Percentiles rank a stretch among this genome's conserved stretches.
phyloP scores from a whole-genome alignment of 1,139 yeast species.

The Yamadazyma songkhlaensis region DNA sequence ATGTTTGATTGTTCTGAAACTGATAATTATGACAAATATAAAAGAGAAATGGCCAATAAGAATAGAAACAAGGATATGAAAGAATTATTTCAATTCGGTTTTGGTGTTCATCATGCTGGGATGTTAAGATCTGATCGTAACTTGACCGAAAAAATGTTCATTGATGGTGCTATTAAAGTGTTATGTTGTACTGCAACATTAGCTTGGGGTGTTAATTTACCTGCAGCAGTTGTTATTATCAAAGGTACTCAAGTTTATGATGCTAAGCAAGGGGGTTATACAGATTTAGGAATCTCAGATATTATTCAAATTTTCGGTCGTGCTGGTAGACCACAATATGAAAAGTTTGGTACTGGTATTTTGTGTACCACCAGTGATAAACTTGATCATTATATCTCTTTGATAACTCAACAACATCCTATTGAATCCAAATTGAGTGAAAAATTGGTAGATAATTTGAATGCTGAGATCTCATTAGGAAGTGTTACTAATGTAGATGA shows the following conservation, averaged over 20 bases:
- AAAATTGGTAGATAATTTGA: conserved; percentile 83
- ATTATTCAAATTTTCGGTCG: conserved; percentile 98
- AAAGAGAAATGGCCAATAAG: conserved; percentile 63
- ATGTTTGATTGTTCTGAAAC: conserved; percentile 62
- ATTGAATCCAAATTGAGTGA: conserved; percentile 82
- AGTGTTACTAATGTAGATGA: conserved; percentile 94
- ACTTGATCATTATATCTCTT: conserved; percentile 80
- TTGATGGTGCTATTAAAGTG: conserved; percentile 82
- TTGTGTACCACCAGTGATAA: conserved; percentile 80
- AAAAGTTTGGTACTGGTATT: conserved; percentile 88
- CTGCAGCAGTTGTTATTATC: conserved; percentile 95
- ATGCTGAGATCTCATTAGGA: conserved; percentile 94
- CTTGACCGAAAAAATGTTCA: conserved; percentile 82
- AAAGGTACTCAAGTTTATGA: conserved; percentile 97
- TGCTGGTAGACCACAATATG: conserved; percentile 98
- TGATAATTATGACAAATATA: conserved; percentile 44
- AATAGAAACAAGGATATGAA: conserved; percentile 76
- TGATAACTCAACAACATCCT: conserved; percentile 93
- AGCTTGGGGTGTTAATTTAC: conserved; percentile 99
- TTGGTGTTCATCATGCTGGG: conserved; percentile 98
- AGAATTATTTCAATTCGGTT: conserved; percentile 78
- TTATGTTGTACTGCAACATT: conserved; percentile 95
- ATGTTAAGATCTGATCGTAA: conserved; percentile 91
- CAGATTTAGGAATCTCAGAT: conserved; percentile 92
- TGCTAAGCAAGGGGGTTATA: conserved; percentile 90